Percentiles rank a stretch among this genome's conserved stretches.
These are phyloP conservation scores for Ceratocystis papillata DNA, from an alignment of 2,329 filamentous ascomycete genomes.

Conservation along the genomic window DNA sequence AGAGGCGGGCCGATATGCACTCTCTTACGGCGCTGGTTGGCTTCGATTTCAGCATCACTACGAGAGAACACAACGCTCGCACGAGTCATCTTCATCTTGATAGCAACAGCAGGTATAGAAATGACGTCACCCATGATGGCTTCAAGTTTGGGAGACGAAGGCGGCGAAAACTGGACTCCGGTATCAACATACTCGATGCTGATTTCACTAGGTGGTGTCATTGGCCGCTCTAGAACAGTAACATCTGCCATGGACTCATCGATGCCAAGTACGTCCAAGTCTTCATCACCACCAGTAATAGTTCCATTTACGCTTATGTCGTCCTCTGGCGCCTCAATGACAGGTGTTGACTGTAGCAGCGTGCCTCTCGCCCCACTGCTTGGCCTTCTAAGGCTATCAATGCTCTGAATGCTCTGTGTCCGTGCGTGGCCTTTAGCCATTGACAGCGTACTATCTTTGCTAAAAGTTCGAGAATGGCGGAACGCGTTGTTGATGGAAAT, in stretches of 20 bases:
- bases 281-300: slow-evolving; percentile 18
- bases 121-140: slow-evolving; percentile 26
- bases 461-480: slow-evolving; percentile 44
- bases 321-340: slow-evolving; percentile 47
- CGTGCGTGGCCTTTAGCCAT: slow-evolving; percentile 39
- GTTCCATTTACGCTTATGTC: slow-evolving; percentile 31
- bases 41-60: slow-evolving; percentile 52
- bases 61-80: slow-evolving; percentile 27
- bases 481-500: slow-evolving; percentile 39
- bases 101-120: slow-evolving; percentile 14
- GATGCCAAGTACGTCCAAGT: neutral
- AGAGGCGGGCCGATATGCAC: slow-evolving; percentile 45
- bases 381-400: slow-evolving; percentile 30
- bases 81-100: slow-evolving; percentile 20
- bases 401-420: slow-evolving; percentile 49
- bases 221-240: slow-evolving; percentile 20
- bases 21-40: slow-evolving; percentile 62
- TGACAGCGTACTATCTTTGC: slow-evolving; percentile 46
- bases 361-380: slow-evolving; percentile 46
- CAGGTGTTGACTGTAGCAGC: slow-evolving; percentile 43
- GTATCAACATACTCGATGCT: slow-evolving; percentile 56
- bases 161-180: slow-evolving; percentile 75
- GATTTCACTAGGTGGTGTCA: slow-evolving; percentile 26
- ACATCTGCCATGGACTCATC: slow-evolving; percentile 19
- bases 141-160: slow-evolving; percentile 54